Evolutionary conservation across 192 early-diverging fungal species (phyloP), one percentile per base, ranked within the genome.

Genomic region (Coemansia sp.): DNA sequence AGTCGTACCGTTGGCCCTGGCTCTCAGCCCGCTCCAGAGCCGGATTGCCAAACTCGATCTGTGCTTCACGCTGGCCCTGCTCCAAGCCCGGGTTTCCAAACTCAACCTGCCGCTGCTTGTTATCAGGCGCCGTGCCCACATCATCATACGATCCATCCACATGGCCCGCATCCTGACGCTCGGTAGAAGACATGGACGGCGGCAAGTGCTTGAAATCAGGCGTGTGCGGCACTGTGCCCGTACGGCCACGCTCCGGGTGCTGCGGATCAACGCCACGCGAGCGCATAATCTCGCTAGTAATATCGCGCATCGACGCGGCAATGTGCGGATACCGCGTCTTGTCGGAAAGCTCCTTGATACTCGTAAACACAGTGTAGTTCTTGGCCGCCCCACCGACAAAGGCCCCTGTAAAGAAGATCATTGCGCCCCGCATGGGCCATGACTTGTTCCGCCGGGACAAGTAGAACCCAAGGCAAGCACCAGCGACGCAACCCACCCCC

Each of bases 261-360:
- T 28, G 22, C 2, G 67, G 67, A 42, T 70, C 67, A 5, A 59
- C 32, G 16, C 67, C 67, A 4, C 23, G 33, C 0, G 60, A 42
- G 12, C 55, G 59, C 30, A 58, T 30, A 13, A 70, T 63, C 55
- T 70, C 67, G 0, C 38, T 19, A 1, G 27, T 44, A 12, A 69
- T 56, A 21, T 69, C 66, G 3, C 26, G 37, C 40, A 71, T 59
- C 0, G 60, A 47, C 1, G 60, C 60, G 10, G 38, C 36, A 28
- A 71, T 71, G 29, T 59, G 41, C 13, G 67, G 67, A 42, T 71
- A 71, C 32, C 57, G 57, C 41, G 29, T 14, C 32, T 35, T 19
- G 38, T 71, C 38, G 16, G 50, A 52, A 7, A 71, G 44, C 22
- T 63, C 56, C 0, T 46, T 31, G 10, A 71, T 21, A 31, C 42